A percentile compares a stretch with the other conserved stretches of the same genome.
These are phyloP conservation scores for Keithomyces neogunnii DNA, from an alignment of 2,329 filamentous ascomycete genomes.

Conservation along the genomic window DNA sequence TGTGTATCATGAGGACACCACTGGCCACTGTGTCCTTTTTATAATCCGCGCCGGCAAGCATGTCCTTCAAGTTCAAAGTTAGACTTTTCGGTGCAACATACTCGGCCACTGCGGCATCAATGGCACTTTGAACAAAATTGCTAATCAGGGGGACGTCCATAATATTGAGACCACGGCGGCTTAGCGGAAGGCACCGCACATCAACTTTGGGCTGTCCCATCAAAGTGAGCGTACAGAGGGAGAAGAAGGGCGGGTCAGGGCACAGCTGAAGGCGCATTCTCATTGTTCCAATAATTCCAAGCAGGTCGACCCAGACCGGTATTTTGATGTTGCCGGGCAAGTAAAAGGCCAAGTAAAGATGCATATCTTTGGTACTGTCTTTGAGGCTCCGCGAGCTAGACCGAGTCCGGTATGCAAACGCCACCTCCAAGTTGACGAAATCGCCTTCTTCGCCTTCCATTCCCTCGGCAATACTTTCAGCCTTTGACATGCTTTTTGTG, in stretches of 20 bases:
- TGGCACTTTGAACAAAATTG: conserved; percentile 65
- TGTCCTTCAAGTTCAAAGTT: conserved; percentile 66
- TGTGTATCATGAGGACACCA: conserved; percentile 57
- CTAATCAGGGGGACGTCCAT: conserved; percentile 70
- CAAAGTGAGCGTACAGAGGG: conserved; percentile 65
- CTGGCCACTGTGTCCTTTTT: conserved; percentile 63
- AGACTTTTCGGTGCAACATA: conserved; percentile 71
- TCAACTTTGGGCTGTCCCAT: conserved; percentile 67
- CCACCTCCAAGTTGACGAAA: conserved; percentile 69
- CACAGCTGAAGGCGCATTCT: conserved; percentile 63
- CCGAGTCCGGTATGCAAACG: conserved; percentile 62
- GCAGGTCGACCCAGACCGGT: conserved; percentile 67
- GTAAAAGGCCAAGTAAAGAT: conserved; percentile 65
- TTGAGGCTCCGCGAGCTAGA: conserved; percentile 54
- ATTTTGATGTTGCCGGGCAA: conserved; percentile 45
- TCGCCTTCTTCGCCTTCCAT: conserved; percentile 73
- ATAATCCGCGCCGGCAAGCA: conserved; percentile 70
- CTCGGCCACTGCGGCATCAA: conserved; percentile 65
- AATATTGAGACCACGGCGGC: conserved; percentile 60
- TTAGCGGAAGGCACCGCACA: conserved; percentile 61
- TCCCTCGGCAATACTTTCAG: conserved; percentile 36
- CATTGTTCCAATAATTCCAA: conserved; percentile 62
- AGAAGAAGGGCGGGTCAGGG: conserved; percentile 69
- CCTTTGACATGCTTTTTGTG: conserved; percentile 21
- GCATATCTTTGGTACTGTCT: conserved; percentile 57